Conservation (phyloP, 441 rosid genomes). For the Pelargonium australe region DNA sequence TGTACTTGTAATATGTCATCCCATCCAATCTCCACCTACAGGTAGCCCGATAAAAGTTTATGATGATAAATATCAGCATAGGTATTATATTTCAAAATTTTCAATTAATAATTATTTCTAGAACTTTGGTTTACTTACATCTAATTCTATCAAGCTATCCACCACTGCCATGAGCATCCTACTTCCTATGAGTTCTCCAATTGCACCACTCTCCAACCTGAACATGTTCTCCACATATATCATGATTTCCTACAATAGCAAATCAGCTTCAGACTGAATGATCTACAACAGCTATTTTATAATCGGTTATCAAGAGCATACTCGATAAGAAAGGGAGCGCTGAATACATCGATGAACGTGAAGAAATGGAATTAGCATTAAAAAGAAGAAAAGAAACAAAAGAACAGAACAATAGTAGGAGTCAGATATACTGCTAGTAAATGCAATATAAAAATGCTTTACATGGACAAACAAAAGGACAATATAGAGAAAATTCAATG, state of each 20-base stretch:
- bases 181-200: conserved; percentile 65
- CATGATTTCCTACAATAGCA: conserved; percentile 31
- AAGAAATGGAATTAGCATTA: background rate
- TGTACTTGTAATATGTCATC: conserved; percentile 57
- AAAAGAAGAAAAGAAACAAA: background rate
- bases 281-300: background rate
- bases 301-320: background rate
- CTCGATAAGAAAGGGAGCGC: too few species aligned
- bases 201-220: conserved; percentile 59
- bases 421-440: background rate
- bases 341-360: too few species aligned
- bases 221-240: conserved; percentile 68
- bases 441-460: background rate
- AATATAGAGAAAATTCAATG: background rate
- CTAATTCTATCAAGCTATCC: conserved; percentile 65
- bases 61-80: background rate
- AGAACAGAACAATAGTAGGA: background rate
- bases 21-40: conserved; percentile 68
- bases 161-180: conserved; percentile 56
- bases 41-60: conserved; percentile 11
- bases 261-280: conserved; percentile 7
- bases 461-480: background rate
- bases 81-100: background rate
- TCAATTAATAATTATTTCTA: background rate
- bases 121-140: conserved; percentile 44